phyloP scores from a whole-genome alignment of 176 grass and related monocot genomes.

The Phoenix dactylifera region DNA sequence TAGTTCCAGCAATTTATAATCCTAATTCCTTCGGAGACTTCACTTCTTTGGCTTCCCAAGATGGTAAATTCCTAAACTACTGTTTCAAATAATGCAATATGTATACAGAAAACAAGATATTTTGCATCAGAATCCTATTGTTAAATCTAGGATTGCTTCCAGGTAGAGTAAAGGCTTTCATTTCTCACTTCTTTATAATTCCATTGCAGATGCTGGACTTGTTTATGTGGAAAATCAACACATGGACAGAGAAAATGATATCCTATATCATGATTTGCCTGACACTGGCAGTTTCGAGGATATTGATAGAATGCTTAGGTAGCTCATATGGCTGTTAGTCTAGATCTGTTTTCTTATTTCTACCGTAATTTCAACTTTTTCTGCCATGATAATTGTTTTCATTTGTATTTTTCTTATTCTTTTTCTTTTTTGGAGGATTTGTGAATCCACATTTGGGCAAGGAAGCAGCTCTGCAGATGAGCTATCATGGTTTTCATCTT shows the following conservation, averaged over 20 bases:
- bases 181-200: constrained; percentile 6
- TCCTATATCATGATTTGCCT: constrained; percentile 29
- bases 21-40: not conserved
- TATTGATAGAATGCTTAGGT: constrained; percentile 26
- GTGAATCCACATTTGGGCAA: constrained; percentile 26
- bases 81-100: constrained; percentile 7
- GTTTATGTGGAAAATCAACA: constrained; percentile 1
- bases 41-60: not conserved
- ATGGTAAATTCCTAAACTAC: not conserved
- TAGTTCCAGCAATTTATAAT: not conserved
- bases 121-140: constrained; percentile 6
- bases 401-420: constrained; percentile 1
- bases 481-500: constrained; percentile 30
- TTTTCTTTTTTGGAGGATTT: constrained; percentile 30
- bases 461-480: constrained; percentile 29
- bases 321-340: constrained; percentile 11
- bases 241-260: constrained; percentile 17
- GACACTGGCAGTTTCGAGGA: constrained; percentile 34
- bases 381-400: not conserved
- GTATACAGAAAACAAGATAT: not conserved
- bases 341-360: not conserved
- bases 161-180: not conserved
- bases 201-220: not conserved
- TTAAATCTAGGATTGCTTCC: not conserved
- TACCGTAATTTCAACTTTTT: not conserved